Percentiles rank a stretch among this genome's conserved stretches.
Conservation (phyloP, 2,329 filamentous ascomycete genomes). For the Aureobasidium mangrovei region DNA sequence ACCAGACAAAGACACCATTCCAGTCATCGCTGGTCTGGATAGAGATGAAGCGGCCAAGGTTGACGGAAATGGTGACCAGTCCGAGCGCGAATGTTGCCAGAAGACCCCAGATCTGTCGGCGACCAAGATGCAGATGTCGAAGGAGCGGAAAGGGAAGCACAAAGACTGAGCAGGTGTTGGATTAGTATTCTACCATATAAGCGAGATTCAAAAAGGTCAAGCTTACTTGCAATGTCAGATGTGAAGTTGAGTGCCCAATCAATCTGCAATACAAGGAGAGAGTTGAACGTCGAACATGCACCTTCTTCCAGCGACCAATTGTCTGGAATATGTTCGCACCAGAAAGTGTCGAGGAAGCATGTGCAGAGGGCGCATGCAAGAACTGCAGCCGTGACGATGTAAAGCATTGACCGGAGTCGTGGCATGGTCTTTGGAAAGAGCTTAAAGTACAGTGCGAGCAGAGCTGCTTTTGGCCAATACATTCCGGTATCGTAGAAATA, state of each 20-base stretch:
- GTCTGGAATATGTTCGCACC: background rate
- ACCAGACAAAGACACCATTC: constrained; percentile 4
- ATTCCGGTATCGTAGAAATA: constrained; percentile 7
- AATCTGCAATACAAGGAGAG: background rate
- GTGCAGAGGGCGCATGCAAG: background rate
- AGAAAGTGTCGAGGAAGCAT: background rate
- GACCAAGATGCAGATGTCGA: background rate
- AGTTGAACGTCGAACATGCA: constrained; percentile 4
- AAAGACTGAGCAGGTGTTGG: background rate
- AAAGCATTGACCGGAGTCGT: background rate
- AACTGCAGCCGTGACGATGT: background rate
- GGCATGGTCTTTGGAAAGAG: constrained; percentile 5
- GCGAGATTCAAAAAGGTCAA: background rate
- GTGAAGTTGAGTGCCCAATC: constrained; percentile 2
- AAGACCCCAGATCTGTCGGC: background rate
- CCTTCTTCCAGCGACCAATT: constrained; percentile 7
- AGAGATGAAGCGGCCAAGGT: constrained; percentile 5
- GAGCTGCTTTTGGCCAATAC: constrained; percentile 4
- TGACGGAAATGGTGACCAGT: background rate
- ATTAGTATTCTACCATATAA: background rate
- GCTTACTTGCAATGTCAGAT: background rate
- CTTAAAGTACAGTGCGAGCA: constrained; percentile 6
- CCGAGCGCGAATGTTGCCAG: background rate
- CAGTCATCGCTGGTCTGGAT: background rate
- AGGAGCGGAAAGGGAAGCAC: constrained; percentile 2